Evolutionary conservation across 768 basidiomycete genomes (phyloP), one percentile per base, ranked within the genome.

Genomic region (Phanerochaete carnosa): DNA sequence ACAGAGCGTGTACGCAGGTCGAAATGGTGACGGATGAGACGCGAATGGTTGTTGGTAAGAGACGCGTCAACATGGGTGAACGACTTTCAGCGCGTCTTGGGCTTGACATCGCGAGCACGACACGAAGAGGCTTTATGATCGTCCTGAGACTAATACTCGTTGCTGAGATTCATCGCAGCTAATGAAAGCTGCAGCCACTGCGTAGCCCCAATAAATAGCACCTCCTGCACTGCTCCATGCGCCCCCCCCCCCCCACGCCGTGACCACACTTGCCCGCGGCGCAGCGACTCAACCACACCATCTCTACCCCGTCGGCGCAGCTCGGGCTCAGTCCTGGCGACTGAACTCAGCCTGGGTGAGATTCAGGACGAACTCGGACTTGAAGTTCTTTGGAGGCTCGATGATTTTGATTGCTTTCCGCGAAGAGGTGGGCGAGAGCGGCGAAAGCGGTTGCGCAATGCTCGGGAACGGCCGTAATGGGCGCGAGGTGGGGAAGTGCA

Each of bases 301-400:
- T 43, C 39, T n/a, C 39, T 19, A 19, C 39, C 39, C 39, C 19
- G 39, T 19, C 39, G 11, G 39, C 39, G 39, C 39, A 43, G 39
- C 39, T 19, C 29, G 51, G 37, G 53, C 45, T 77, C 69, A 83
- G 64, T 83, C 81, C 73, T 86, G 87, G 68, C 90, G 79, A 73
- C 89, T 83, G 71, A 94, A 81, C 72, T 94, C 92, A 8, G 84
- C 90, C 71, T 92, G 92, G 0, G 92, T 92, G 59, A 94, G 80
- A 73, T 93, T 82, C 55, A 94, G 84, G 62, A 88, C 78, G 66
- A 92, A 94, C 39, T 83, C 84, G 51, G 79, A 78, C 71, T 83
- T 81, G 73, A 84, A 84, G 70, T 89, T 85, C 68, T 85, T 80
- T 28, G 92, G 90, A 11, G 90, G 88, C 70, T 91, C 82, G 60